Percentiles rank a stretch among this genome's conserved stretches.
These are phyloP conservation scores for Helenozyma baotianmanensis DNA, from an alignment of 805 yeast genomes.

Conservation along the genomic window DNA sequence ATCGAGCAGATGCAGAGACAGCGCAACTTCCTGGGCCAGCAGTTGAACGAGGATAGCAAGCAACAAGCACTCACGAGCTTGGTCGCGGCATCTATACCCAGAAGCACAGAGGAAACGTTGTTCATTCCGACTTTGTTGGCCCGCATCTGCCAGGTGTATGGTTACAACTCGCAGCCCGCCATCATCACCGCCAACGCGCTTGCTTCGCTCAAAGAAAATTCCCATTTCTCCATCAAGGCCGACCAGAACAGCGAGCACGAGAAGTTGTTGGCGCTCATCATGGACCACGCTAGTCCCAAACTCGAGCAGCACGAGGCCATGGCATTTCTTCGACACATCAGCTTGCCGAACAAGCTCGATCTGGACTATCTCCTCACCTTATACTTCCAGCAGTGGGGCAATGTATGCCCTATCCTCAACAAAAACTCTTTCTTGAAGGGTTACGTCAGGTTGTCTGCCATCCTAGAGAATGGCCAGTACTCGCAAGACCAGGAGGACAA, in stretches of 20 bases:
- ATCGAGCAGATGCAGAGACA: slow-evolving; percentile 49
- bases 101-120: slow-evolving; percentile 74
- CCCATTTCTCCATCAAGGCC: not conserved
- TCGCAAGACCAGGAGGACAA: slow-evolving; percentile 4
- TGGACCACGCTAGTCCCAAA: slow-evolving; percentile 23
- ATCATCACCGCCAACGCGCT: slow-evolving; percentile 64
- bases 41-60: slow-evolving; percentile 20
- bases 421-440: slow-evolving; percentile 61
- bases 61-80: slow-evolving; percentile 35
- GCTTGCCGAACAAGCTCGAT: slow-evolving; percentile 46
- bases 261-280: slow-evolving; percentile 19
- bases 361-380: slow-evolving; percentile 64
- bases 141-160: slow-evolving; percentile 63
- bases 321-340: slow-evolving; percentile 35
- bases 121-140: slow-evolving; percentile 71
- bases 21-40: slow-evolving; percentile 11
- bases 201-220: slow-evolving; percentile 56
- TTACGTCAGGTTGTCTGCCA: slow-evolving; percentile 44
- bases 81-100: slow-evolving; percentile 70
- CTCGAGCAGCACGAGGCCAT: slow-evolving; percentile 39
- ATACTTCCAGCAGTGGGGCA: slow-evolving; percentile 78
- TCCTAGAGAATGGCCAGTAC: slow-evolving; percentile 38
- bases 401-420: slow-evolving; percentile 64
- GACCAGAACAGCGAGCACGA: not conserved
- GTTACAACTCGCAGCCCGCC: slow-evolving; percentile 69